These are phyloP conservation scores for Amanita inopinata DNA, from an alignment of 768 basidiomycete species.

Conservation along the genomic window DNA sequence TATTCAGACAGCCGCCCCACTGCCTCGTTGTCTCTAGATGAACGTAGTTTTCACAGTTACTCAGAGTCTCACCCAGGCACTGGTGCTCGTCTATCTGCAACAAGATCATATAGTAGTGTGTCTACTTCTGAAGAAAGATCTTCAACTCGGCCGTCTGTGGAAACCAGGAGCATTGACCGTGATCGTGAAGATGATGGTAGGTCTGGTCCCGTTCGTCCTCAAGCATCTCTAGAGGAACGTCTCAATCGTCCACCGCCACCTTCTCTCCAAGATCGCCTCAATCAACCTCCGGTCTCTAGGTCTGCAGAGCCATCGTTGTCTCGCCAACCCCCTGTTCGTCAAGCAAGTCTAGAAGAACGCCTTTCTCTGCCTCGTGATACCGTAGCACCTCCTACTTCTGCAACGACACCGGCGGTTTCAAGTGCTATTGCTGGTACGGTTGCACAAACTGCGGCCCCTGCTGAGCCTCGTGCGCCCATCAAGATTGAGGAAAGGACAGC, in stretches of 20 bases:
- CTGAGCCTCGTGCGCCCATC: not conserved
- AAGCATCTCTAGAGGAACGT: conserved; percentile 12
- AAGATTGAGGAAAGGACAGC: not conserved
- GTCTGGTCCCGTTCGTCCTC: conserved; percentile 11
- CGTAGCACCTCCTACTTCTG: too few relatives aligned
- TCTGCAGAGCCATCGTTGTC: conserved; percentile 15
- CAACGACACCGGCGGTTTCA: conserved; percentile 12
- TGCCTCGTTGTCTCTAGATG: conserved; percentile 10
- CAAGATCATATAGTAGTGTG: conserved; percentile 12
- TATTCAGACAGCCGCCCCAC: conserved; percentile 24
- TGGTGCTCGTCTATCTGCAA: conserved; percentile 12
- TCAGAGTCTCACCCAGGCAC: conserved; percentile 14
- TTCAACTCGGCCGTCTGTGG: conserved; percentile 13
- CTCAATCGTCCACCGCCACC: conserved; percentile 12
- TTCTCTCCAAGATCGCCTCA: conserved; percentile 31
- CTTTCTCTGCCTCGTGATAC: conserved; percentile 23
- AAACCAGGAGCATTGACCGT: conserved; percentile 4
- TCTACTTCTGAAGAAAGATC: conserved; percentile 22
- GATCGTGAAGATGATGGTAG: conserved; percentile 10
- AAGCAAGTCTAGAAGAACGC: conserved; percentile 32
- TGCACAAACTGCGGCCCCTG: conserved; percentile 9
- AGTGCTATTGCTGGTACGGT: conserved; percentile 13
- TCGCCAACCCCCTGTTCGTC: conserved; percentile 14
- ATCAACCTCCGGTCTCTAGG: conserved; percentile 23
- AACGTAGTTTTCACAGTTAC: conserved; percentile 9